Conservation (phyloP, 495 filamentous ascomycete genomes). For the Thozetella sp. region DNA sequence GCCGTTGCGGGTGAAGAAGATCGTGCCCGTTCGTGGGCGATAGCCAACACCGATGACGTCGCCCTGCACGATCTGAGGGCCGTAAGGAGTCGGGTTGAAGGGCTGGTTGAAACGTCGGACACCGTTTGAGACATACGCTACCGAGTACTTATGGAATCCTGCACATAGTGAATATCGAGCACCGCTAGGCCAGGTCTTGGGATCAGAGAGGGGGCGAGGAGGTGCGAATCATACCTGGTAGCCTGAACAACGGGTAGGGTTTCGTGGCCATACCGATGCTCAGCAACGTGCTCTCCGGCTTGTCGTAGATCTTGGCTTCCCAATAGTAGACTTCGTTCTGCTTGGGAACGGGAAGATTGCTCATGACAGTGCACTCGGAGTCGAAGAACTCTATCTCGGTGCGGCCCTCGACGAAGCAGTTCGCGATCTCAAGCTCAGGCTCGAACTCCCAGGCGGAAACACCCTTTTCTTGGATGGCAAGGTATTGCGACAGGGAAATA, state of each 20-base stretch:
- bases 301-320: conserved; percentile 98
- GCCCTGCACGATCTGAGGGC: conserved; percentile 82
- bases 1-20: conserved; percentile 98
- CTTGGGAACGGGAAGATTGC: conserved; percentile 94
- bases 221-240: conserved; percentile 76
- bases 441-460: conserved; percentile 99
- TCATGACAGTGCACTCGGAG: conserved; percentile 95
- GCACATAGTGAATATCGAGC: no score
- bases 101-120: conserved; percentile 90
- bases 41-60: conserved; percentile 97
- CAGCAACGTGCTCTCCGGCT: conserved; percentile 82
- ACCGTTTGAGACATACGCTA: conserved; percentile 88
- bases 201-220: no score
- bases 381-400: conserved; percentile 99
- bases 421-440: conserved; percentile 96
- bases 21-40: conserved; percentile 87
- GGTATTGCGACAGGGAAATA: conserved; percentile 94
- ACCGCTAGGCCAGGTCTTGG: no score
- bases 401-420: conserved; percentile 95
- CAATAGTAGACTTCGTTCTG: conserved; percentile 99
- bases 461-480: conserved; percentile 98
- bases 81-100: conserved; percentile 76
- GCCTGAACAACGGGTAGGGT: conserved; percentile 90
- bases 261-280: conserved; percentile 94
- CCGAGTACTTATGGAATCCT: conserved; percentile 91